Base-by-base conservation (phyloP, 1,139 yeast species). In the Taphrina confusa region DNA sequence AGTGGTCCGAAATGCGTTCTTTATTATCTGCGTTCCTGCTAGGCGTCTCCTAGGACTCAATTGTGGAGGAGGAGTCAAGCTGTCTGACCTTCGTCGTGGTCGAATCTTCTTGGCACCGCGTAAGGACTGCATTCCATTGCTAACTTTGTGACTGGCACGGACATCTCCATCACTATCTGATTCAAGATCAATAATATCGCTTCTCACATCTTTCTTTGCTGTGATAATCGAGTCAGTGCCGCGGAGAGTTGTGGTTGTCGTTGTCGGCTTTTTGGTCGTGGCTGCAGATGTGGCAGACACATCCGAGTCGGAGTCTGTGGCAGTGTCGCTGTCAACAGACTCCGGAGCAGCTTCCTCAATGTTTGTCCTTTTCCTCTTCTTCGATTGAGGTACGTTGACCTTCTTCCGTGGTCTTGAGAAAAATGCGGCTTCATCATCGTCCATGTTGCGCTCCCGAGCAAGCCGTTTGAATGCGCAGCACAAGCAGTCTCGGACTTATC, bases 41-140 rank as follows among this genome's bases (percentile, higher is more conserved):
- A 31, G 30, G 1, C 39, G 39, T 34, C 52, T 31, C 4, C 52
- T 14, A 3, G 52, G 52, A 12, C 36, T 47, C 52, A 40, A 9
- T 14, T 52, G 51, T 20, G 58, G 58, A 23, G 58, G 58, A 1
- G 58, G 58, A 30, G 58, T 44, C 58, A 54, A 11, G 25, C 58
- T 54, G 18, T 28, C 52, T 31, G 52, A 47, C 14, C 36, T 31
- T 3, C 52, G 31, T 23, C 31, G 31, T 25, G 16, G n/a, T 42
- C 47, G 47, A 30, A 30, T 12, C 12, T 12, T 30, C 33, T 30
- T 30, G 33, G 9, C 33, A 9, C 12, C n/a, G n/a, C n/a, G n/a
- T n/a, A n/a, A n/a, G n/a, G n/a, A n/a, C n/a, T n/a, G n/a, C n/a
- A n/a, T n/a, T 37, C 42, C 42, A 9, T 37, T 37, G 25, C 5